These are phyloP conservation scores for Tylopilus cervinicoccineus DNA, from an alignment of 768 basidiomycete genomes.

Conservation along the genomic window DNA sequence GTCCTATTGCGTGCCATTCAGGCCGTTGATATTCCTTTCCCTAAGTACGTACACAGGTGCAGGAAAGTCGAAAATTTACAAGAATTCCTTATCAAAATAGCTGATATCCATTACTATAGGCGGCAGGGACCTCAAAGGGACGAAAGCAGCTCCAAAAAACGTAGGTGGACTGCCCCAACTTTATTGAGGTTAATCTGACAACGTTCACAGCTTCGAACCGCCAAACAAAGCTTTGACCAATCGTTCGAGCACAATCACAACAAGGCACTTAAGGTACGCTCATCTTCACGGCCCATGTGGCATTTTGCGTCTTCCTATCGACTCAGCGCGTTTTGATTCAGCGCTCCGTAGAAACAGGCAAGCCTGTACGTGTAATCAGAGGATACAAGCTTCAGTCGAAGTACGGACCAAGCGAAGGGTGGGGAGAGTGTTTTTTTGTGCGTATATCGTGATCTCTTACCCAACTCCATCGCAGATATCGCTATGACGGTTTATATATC, in stretches of 20 bases:
- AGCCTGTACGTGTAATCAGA: constrained; percentile 83
- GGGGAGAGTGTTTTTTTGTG: constrained; percentile 8
- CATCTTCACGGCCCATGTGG: background rate
- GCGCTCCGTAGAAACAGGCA: constrained; percentile 74
- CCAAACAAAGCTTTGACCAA: constrained; percentile 82
- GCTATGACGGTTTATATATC: constrained; percentile 85
- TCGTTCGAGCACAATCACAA: constrained; percentile 73
- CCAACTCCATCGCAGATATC: constrained; percentile 48
- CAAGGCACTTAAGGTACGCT: constrained; percentile 55
- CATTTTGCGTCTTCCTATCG: background rate
- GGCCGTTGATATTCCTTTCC: background rate
- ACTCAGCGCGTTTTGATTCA: constrained; percentile 25
- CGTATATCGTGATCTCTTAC: background rate
- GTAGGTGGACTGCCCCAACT: constrained; percentile 36
- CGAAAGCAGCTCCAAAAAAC: constrained; percentile 78
- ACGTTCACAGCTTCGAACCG: constrained; percentile 69
- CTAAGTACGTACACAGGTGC: constrained; percentile 77
- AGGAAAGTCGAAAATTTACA: constrained; percentile 35
- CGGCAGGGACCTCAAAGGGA: constrained; percentile 84
- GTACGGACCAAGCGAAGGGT: constrained; percentile 82
- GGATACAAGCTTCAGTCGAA: constrained; percentile 63
- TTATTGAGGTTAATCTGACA: background rate
- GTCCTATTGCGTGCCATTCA: background rate
- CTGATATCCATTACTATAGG: constrained; percentile 38
- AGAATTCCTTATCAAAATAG: background rate